Conservation (phyloP, 2,329 filamentous ascomycete genomes). For the Fonsecaea pugnacius region DNA sequence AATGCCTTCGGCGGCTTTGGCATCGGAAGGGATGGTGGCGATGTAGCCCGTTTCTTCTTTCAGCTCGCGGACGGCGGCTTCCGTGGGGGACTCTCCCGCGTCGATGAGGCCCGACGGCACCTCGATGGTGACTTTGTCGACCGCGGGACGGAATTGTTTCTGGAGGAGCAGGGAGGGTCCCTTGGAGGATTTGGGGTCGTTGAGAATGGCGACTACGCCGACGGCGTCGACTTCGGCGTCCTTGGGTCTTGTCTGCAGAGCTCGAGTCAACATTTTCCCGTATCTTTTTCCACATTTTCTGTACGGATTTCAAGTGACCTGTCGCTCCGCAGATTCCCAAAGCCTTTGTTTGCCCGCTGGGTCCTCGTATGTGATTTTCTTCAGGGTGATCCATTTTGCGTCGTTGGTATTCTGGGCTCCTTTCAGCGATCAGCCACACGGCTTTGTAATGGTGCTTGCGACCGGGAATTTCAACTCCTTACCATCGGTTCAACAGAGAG, state of each 20-base stretch:
- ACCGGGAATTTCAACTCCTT: neutral
- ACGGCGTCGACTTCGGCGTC: conserved; percentile 64
- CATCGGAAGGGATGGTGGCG: conserved; percentile 44
- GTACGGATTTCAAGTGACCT: conserved; percentile 41
- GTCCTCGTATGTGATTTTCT: conserved; percentile 51
- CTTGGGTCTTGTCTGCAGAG: conserved; percentile 26
- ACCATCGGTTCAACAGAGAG: conserved; percentile 34
- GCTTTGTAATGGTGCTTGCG: conserved; percentile 1
- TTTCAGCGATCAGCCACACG: conserved; percentile 61
- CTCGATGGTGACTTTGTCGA: conserved; percentile 63
- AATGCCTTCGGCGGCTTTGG: conserved; percentile 35
- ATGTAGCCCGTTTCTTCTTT: conserved; percentile 68
- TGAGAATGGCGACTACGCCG: conserved; percentile 60
- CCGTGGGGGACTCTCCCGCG: conserved; percentile 59
- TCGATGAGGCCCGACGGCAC: conserved; percentile 66
- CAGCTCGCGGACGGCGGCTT: conserved; percentile 62
- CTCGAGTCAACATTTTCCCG: neutral
- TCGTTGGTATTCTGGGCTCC: conserved; percentile 62
- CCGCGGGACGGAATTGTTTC: conserved; percentile 62
- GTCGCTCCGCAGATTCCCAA: conserved; percentile 53
- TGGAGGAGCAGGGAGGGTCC: conserved; percentile 53
- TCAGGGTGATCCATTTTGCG: conserved; percentile 49
- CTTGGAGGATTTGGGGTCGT: conserved; percentile 46
- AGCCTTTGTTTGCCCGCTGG: conserved; percentile 48
- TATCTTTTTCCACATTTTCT: neutral